Conservation (phyloP, 148 eudicot species). For the Diospyros kaki region DNA sequence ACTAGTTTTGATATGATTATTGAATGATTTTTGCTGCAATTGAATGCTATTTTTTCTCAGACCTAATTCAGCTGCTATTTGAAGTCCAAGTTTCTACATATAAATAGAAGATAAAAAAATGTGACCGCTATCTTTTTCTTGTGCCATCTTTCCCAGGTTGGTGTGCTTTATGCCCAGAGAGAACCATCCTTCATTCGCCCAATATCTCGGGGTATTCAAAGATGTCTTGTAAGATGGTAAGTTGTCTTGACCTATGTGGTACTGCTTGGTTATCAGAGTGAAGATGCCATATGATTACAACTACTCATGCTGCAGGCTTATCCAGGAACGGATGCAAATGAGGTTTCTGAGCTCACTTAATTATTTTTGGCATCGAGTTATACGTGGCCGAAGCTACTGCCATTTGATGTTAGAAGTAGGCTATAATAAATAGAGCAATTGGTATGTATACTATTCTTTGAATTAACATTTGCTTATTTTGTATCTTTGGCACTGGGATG, state of each 20-base stretch:
- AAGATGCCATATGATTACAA: slow-evolving; percentile 18
- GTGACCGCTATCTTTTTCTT: neutral
- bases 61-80: neutral
- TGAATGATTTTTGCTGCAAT: neutral
- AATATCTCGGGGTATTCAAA: slow-evolving; percentile 66
- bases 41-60: neutral
- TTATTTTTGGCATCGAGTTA: slow-evolving; percentile 65
- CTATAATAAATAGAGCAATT: slow-evolving; percentile 32
- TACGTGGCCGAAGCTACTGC: slow-evolving; percentile 92
- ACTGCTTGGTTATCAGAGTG: slow-evolving; percentile 1
- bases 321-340: slow-evolving; percentile 70
- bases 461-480: neutral
- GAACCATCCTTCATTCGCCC: slow-evolving; percentile 95
- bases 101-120: neutral
- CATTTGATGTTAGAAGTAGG: slow-evolving; percentile 83
- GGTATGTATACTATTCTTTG: slow-evolving; percentile 34
- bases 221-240: slow-evolving; percentile 98
- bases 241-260: slow-evolving; percentile 15
- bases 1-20: neutral
- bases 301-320: slow-evolving; percentile 58
- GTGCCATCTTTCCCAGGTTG: slow-evolving; percentile 50
- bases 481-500: neutral
- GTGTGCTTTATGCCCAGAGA: slow-evolving; percentile 79
- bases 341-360: slow-evolving; percentile 33
- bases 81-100: neutral